Evolutionary conservation across 176 grass and related monocot species (phyloP).

Genomic region (Oryza punctata): DNA sequence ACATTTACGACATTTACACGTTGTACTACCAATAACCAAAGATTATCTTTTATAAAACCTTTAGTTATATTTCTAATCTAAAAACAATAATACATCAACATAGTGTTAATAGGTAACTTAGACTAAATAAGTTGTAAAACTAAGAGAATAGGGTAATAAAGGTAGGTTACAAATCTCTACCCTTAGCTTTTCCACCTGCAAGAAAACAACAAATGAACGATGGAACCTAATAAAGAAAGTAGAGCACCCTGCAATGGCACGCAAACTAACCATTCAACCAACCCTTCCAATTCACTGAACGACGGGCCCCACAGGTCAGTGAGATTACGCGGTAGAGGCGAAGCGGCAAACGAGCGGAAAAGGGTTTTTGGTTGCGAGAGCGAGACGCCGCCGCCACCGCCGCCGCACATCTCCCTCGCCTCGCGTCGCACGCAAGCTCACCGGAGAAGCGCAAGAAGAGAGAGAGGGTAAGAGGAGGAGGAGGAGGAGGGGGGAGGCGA

Average conservation of each 20-base stretch:
- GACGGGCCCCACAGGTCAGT: not conserved
- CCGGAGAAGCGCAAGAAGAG: not conserved
- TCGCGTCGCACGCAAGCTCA: constrained; percentile 38
- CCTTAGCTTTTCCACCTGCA: no score
- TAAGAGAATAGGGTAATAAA: no score
- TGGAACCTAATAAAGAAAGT: not conserved
- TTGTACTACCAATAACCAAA: no score
- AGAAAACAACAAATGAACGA: no score
- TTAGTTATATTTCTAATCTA: no score
- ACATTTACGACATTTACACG: no score
- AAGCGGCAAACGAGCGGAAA: constrained; percentile 29
- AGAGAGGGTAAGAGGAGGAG: not conserved
- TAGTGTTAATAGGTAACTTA: no score
- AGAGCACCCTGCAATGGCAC: not conserved
- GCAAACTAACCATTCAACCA: not conserved
- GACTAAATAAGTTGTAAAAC: no score
- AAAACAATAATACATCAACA: no score
- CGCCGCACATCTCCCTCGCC: not conserved
- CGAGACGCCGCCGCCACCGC: constrained; percentile 8
- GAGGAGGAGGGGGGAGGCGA: not conserved
- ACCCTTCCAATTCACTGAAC: not conserved
- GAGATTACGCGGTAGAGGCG: not conserved
- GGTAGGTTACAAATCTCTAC: no score
- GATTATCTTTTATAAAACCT: no score
- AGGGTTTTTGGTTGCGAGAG: constrained; percentile 37